Evolutionary conservation across 768 basidiomycete species (phyloP).

Genomic region (Coprinellus micaceus): DNA sequence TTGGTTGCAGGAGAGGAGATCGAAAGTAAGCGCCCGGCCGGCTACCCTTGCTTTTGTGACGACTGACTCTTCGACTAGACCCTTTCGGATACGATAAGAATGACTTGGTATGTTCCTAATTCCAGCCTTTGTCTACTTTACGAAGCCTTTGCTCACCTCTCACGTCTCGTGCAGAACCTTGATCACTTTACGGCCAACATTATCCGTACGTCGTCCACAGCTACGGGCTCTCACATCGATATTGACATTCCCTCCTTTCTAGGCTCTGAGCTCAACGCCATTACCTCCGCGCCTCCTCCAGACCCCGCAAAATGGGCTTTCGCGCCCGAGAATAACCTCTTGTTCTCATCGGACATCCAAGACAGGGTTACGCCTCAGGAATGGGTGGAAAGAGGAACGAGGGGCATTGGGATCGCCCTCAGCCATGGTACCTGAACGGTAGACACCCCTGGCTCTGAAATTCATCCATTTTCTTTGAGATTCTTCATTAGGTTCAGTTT

Average conservation of each 20-base stretch:
- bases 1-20: constrained; percentile 73
- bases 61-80: constrained; percentile 24
- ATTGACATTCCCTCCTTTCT: constrained; percentile 3
- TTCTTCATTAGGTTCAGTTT: neutral
- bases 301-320: constrained; percentile 61
- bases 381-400: constrained; percentile 52
- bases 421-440: constrained; percentile 18
- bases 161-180: constrained; percentile 40
- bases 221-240: neutral
- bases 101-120: constrained; percentile 46
- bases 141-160: neutral
- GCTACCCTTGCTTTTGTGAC: constrained; percentile 1
- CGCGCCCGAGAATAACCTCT: constrained; percentile 51
- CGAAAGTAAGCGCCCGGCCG: constrained; percentile 47
- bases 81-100: constrained; percentile 69
- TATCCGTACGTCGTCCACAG: constrained; percentile 43
- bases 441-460: neutral
- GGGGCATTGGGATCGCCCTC: constrained; percentile 41
- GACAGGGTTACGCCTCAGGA: constrained; percentile 50
- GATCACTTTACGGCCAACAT: constrained; percentile 71
- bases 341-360: constrained; percentile 39
- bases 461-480: neutral
- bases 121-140: neutral
- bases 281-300: constrained; percentile 59
- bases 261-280: constrained; percentile 58